These are phyloP conservation scores for Sistotremastrum niveocremeum DNA, from an alignment of 768 basidiomycete species.

Conservation along the genomic window DNA sequence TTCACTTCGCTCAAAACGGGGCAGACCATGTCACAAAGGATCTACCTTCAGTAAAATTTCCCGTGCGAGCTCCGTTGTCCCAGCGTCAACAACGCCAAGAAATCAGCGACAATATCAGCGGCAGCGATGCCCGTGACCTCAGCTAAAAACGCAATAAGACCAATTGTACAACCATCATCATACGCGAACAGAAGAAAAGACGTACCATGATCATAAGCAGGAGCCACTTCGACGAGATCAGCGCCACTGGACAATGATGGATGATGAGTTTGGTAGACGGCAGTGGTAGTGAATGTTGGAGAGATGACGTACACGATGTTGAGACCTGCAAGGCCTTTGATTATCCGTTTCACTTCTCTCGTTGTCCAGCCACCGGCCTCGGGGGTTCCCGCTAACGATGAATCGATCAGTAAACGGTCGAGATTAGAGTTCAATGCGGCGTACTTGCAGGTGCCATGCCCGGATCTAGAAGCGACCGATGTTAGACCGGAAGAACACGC, in stretches of 20 bases:
- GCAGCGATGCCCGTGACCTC: slow-evolving; percentile 59
- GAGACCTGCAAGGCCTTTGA: slow-evolving; percentile 20
- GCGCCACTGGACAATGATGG: slow-evolving; percentile 10
- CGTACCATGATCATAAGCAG: slow-evolving; percentile 52
- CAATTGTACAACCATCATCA: slow-evolving; percentile 1
- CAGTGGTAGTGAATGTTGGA: too few relatives aligned
- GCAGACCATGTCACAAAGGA: too few relatives aligned
- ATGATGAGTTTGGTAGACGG: too few relatives aligned
- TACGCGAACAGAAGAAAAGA: slow-evolving; percentile 1
- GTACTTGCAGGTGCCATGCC: slow-evolving; percentile 10
- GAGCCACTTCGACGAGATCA: slow-evolving; percentile 20
- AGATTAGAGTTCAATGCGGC: not conserved
- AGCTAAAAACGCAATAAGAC: slow-evolving; percentile 21
- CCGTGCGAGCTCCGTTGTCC: slow-evolving; percentile 13
- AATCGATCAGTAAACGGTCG: not conserved
- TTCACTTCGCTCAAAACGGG: too few relatives aligned
- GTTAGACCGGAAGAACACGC: too few relatives aligned
- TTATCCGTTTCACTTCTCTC: slow-evolving; percentile 23
- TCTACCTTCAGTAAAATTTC: too few relatives aligned
- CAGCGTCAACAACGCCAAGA: slow-evolving; percentile 45
- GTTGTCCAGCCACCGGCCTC: slow-evolving; percentile 22
- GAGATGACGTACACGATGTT: slow-evolving; percentile 15
- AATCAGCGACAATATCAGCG: slow-evolving; percentile 56
- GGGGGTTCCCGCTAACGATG: slow-evolving; percentile 15
- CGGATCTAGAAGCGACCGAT: slow-evolving; percentile 6